Base-by-base conservation (phyloP, 148 eudicot genomes). In the Nyssa sinensis region DNA sequence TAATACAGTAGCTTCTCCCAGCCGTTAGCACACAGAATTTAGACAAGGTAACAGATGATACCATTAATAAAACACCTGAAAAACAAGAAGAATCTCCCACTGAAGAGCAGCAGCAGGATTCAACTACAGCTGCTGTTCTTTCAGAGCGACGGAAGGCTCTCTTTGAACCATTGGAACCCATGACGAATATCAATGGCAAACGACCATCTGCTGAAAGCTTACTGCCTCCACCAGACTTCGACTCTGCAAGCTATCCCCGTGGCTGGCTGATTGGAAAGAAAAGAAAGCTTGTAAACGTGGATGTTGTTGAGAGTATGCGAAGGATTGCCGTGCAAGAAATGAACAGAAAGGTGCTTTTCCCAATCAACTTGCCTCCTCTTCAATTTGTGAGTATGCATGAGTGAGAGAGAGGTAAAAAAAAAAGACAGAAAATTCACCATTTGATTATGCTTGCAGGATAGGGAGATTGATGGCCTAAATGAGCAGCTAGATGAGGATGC, bases 191-290 rank as follows among this genome's bases (percentile, higher is more conserved):
- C 29, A 79, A 88, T 70, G 86, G 92, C 57, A 84, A 84, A 77
- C 85, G 92, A 34, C 92, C 89, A 62, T 88, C 93, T 24, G 87
- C 90, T 61, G 98, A 94, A 75, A 86, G 89, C 77, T 85, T 94
- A 70, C 96, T 92, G 60, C 98, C 97, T 49, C 98, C 98, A 37
- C 97, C 98, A 13, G 98, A 94, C 77, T 94, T 94, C 30, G 97
- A 94, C 34, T 44, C 89, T n/a, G 84, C 98, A 73, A 78, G 51
- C 58, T 92, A 94, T 77, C 98, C 98, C 3, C 82, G 81, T 69
- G 98, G 98, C 16, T 94, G 98, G 98, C 81, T 94, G 33, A 81
- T 90, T 39, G 97, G 98, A 58, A 94, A 94, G 87, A 94, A 92
- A 79, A 82, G 98, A 64, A 94, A 94, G 83, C 92, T 94, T 14